Base-by-base conservation (phyloP, 805 yeast species). In the Candida tammaniensis region DNA sequence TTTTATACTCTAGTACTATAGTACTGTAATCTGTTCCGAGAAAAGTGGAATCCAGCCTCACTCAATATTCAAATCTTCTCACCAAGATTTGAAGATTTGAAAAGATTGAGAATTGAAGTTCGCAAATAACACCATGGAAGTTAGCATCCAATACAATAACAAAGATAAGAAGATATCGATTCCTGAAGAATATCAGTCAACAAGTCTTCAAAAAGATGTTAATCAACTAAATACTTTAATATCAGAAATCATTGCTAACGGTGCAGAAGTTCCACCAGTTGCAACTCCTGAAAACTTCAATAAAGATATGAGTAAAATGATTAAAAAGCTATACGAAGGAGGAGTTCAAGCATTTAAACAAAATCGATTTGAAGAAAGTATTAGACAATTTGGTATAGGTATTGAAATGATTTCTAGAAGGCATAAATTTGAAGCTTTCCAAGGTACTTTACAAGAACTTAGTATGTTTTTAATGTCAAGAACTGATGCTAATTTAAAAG, bases 401-500 rank as follows among this genome's bases (percentile, higher is more conserved):
- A 64, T 84, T 22, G 86, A 82, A 35, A 73, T 82, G 72, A 76
- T 82, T 11, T 55, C 68, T 30, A 78, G 82, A 47, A 71, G 93
- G 57, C 74, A 81, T 26, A 80, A 81, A 52, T 82, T 81, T 62
- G 93, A 84, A 51, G 67, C 82, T 4, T 84, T 84, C 55, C 87
- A 78, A 42, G 70, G 82, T 11, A 82, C 85, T 17, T 55, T 83
- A 31, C 84, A 79, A 53, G 93, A 84, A 53, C 57, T 82, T 31
- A 70, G 76, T 27, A 70, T 79, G 46, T 75, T 83, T 52, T 57
- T 84, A 35, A 78, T 80, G 68, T 79, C 84, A 32, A 69, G 89
- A 43, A 74, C 86, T 17, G 94, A 84, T 50, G 79, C 88, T 0
- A 68, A 75, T 45, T 61, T 82, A 51, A 67, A 78, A 54, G 59